These are phyloP conservation scores for Immersiporthe knoxdaviesiana DNA, from an alignment of 2,329 filamentous ascomycete genomes.

Conservation along the genomic window DNA sequence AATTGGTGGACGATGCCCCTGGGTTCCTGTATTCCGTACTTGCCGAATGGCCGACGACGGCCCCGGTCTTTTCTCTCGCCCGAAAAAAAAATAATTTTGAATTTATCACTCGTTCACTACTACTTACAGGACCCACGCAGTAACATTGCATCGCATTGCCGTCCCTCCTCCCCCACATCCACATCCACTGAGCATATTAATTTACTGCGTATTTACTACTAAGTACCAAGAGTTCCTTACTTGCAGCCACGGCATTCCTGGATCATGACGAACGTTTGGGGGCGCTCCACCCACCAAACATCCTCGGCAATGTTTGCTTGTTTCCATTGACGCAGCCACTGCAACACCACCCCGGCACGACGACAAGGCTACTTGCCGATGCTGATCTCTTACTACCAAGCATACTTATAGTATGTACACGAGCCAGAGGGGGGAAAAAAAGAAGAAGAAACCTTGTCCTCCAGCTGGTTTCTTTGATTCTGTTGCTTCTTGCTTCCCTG, in stretches of 20 bases:
- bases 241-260: not conserved
- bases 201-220: not conserved
- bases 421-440: too few species aligned
- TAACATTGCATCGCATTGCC: not conserved
- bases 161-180: not conserved
- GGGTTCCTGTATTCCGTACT: not conserved
- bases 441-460: not conserved
- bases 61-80: not conserved
- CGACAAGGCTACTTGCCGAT: not conserved
- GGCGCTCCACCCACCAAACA: not conserved
- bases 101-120: not conserved
- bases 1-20: not conserved
- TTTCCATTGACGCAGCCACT: not conserved
- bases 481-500: too few species aligned
- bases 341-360: not conserved
- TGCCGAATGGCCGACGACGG: not conserved
- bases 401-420: not conserved
- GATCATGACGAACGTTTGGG: not conserved
- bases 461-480: not conserved
- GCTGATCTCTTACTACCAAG: constrained; percentile 4
- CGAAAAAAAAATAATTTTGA: not conserved
- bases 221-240: too few species aligned
- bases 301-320: constrained; percentile 5
- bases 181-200: not conserved
- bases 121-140: too few species aligned